Evolutionary conservation across 2,329 filamentous ascomycete species (phyloP).

Genomic region (Trichoderma sp.): DNA sequence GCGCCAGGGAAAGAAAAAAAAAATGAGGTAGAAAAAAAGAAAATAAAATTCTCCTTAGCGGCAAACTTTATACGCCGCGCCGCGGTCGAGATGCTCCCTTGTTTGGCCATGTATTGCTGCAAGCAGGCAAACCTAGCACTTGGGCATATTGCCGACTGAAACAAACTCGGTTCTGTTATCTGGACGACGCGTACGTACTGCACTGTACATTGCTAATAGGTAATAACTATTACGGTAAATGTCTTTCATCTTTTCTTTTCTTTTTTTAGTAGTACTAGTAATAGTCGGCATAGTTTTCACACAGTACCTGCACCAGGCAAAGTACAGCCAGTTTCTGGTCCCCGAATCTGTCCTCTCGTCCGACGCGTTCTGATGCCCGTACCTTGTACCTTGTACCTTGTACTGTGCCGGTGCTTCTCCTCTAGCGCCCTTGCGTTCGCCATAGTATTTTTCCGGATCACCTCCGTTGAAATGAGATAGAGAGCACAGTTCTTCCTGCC

Average conservation of each 20-base stretch:
- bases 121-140: constrained; percentile 1
- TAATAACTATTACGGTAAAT: too few relatives aligned
- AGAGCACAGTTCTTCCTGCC: neutral
- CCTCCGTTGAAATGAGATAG: neutral
- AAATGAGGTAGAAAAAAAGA: neutral
- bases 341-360: neutral
- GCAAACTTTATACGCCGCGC: constrained; percentile 1
- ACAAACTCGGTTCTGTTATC: neutral
- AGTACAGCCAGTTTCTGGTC: constrained; percentile 25
- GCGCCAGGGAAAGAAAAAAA: too few relatives aligned
- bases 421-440: constrained; percentile 21
- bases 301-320: neutral
- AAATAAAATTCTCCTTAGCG: constrained; percentile 5
- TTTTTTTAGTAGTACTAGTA: neutral
- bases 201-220: too few relatives aligned
- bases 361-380: constrained; percentile 19
- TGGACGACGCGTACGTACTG: neutral
- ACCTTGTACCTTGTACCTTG: neutral
- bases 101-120: neutral
- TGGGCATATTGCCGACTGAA: neutral
- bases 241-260: neutral
- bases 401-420: constrained; percentile 18
- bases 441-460: neutral
- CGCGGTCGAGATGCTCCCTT: neutral
- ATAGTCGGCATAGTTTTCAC: neutral